A percentile compares a stretch with the other conserved stretches of the same genome.
Conservation (phyloP, 192 early-diverging fungal genomes). For the Dimargaris cristalligena region DNA sequence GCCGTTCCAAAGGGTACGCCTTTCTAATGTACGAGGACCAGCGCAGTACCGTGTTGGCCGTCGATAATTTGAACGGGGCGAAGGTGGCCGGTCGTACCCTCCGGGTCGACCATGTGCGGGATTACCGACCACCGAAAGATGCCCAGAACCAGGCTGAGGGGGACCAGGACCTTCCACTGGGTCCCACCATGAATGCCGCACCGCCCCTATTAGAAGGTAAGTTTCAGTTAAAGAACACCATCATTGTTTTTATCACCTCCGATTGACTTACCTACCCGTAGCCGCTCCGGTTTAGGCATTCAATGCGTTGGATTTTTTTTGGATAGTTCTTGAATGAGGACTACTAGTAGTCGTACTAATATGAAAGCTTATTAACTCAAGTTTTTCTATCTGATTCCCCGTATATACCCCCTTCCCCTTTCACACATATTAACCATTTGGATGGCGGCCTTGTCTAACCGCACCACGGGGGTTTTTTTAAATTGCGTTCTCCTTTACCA, state of each 20-base stretch:
- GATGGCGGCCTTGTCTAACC: too few species aligned
- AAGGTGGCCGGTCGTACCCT: slow-evolving; percentile 37
- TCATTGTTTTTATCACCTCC: neutral
- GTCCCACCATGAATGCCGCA: slow-evolving; percentile 33
- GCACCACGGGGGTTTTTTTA: too few species aligned
- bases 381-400: too few species aligned
- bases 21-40: slow-evolving; percentile 92
- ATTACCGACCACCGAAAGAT: slow-evolving; percentile 44
- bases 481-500: too few species aligned
- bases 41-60: slow-evolving; percentile 71
- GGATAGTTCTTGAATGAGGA: neutral
- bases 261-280: slow-evolving; percentile 17
- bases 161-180: slow-evolving; percentile 18
- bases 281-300: neutral
- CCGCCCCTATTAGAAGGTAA: slow-evolving; percentile 22
- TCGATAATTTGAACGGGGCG: slow-evolving; percentile 86
- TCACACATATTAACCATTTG: too few species aligned
- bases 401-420: too few species aligned
- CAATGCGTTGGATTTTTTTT: slow-evolving; percentile 4
- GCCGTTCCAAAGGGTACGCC: slow-evolving; percentile 67
- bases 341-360: neutral
- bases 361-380: neutral
- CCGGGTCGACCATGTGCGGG: slow-evolving; percentile 59
- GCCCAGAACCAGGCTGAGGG: slow-evolving; percentile 23
- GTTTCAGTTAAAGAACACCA: neutral